These are phyloP conservation scores for Fraxinus quadrangulata DNA, from an alignment of 257 asterid species.

Conservation along the genomic window DNA sequence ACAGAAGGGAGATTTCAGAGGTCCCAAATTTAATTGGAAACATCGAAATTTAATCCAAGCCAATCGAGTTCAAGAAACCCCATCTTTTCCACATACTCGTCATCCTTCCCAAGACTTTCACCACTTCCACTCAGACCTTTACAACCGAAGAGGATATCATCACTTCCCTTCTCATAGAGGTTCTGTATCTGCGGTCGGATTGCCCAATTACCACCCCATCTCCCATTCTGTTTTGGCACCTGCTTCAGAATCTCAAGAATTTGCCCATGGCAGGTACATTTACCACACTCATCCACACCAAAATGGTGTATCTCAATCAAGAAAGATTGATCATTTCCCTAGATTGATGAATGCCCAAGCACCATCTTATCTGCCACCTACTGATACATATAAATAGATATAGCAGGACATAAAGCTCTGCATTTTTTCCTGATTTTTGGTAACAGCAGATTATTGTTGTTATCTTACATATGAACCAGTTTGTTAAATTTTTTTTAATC, in stretches of 20 bases:
- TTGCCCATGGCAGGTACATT: constrained; percentile 17
- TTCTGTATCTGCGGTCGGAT: constrained; percentile 22
- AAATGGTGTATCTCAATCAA: constrained; percentile 23
- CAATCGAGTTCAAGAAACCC: constrained; percentile 30
- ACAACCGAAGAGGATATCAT: constrained; percentile 21
- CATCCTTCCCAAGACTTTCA: constrained; percentile 21
- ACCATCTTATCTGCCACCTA: constrained; percentile 1
- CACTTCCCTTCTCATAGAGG: constrained; percentile 22
- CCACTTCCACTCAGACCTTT: constrained; percentile 22
- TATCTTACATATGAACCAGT: neutral
- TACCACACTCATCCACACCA: constrained; percentile 27
- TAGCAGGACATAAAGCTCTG: neutral
- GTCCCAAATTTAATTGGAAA: constrained; percentile 28
- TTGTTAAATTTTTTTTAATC: neutral
- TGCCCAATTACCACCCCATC: constrained; percentile 23
- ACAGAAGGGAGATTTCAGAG: constrained; percentile 23
- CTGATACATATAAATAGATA: constrained; percentile 19
- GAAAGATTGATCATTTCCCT: constrained; percentile 21
- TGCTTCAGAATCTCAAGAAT: constrained; percentile 17
- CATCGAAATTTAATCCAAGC: constrained; percentile 28
- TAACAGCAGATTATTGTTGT: neutral
- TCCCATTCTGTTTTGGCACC: constrained; percentile 17
- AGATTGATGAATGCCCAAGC: constrained; percentile 20
- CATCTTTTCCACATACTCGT: constrained; percentile 21
- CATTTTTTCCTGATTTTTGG: neutral